Conservation (phyloP, 1,284 basidiomycete genomes). For the Rhodotorula sp. region DNA sequence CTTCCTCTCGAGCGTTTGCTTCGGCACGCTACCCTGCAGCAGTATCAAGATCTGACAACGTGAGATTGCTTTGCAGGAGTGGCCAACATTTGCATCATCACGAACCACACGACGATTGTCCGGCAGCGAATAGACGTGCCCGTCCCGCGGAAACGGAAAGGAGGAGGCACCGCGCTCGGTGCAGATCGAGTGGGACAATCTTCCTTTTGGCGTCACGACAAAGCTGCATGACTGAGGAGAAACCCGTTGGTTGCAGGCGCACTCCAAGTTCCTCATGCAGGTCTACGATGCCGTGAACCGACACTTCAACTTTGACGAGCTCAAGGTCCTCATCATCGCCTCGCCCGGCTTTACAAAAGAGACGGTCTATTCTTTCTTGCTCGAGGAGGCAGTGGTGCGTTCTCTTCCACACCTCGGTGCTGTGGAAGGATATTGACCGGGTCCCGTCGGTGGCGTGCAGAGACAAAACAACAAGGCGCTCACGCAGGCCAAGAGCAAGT, state of each 20-base stretch:
- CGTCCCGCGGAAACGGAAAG: conserved; percentile 86
- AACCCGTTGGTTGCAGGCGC: conserved; percentile 22
- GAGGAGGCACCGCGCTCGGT: conserved; percentile 64
- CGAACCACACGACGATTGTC: conserved; percentile 94
- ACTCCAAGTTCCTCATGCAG: conserved; percentile 35
- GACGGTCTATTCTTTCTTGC: conserved; percentile 79
- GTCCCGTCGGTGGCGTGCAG: conserved; percentile 5
- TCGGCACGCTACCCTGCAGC: background rate
- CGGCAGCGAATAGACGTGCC: conserved; percentile 85
- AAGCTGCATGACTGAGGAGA: background rate
- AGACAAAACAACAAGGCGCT: conserved; percentile 80
- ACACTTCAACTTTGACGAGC: conserved; percentile 77
- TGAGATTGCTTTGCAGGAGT: conserved; percentile 58
- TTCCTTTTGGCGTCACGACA: background rate
- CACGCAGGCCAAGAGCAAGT: conserved; percentile 74
- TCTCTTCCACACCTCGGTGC: background rate
- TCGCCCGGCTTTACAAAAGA: conserved; percentile 96
- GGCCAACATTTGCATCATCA: conserved; percentile 90
- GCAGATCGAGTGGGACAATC: conserved; percentile 68
- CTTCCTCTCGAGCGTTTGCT: too few relatives aligned
- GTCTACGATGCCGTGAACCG: conserved; percentile 85
- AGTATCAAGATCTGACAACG: background rate
- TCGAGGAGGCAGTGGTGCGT: conserved; percentile 67
- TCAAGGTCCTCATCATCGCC: conserved; percentile 91
- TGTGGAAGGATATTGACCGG: background rate